Base-by-base conservation (phyloP, 1,284 basidiomycete species). In the Chiua sp. region DNA sequence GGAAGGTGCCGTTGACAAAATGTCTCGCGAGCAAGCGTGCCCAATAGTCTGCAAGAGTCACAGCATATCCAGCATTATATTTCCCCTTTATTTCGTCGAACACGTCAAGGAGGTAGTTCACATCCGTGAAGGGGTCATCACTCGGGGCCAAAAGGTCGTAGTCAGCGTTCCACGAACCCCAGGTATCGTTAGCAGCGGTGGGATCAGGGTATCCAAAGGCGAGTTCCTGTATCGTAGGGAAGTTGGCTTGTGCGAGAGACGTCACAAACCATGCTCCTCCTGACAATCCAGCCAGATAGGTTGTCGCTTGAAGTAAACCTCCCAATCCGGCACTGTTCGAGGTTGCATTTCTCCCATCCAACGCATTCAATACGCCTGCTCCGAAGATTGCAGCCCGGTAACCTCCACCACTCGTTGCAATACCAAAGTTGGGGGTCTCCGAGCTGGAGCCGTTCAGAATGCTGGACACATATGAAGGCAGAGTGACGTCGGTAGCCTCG, bases 351-450 rank as follows among this genome's bases (percentile, higher is more conserved):
- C 84, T 68, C 11, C 68, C 80, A 61, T 87, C 85, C 28, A 87
- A 64, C 2, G 80, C 79, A 54, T 80, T 80, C 47, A 86, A 62
- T 4, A 82, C 74, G 1, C 80, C 84, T 0, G 81, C 81, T 8
- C 80, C 82, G 63, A 84, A 83, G 3, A 82, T 75, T 0, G 81
- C 78, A 0, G 84, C 82, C 5, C 83, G 74, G 58, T 80, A 78
- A 0, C 82, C 77, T 18, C 82, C 82, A 8, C 82, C 82, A 55
- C 81, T 83, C 23, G 69, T 70, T 0, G 80, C 77, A 51, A 83
- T 80, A 0, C 78, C 79, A 0, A 84, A 60, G 7, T 68, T 78
- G 0, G 81, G 81, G 0, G 68, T 64, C 12, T 68, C 48, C 1
- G 57, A 47, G 33, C 64, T 64, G 18, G 59, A 47, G 1, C 72